A percentile compares a stretch with the other conserved stretches of the same genome.
These are phyloP conservation scores for Phytophthora pluvialis DNA, from an alignment of 352 stramenopile genomes.

Conservation along the genomic window DNA sequence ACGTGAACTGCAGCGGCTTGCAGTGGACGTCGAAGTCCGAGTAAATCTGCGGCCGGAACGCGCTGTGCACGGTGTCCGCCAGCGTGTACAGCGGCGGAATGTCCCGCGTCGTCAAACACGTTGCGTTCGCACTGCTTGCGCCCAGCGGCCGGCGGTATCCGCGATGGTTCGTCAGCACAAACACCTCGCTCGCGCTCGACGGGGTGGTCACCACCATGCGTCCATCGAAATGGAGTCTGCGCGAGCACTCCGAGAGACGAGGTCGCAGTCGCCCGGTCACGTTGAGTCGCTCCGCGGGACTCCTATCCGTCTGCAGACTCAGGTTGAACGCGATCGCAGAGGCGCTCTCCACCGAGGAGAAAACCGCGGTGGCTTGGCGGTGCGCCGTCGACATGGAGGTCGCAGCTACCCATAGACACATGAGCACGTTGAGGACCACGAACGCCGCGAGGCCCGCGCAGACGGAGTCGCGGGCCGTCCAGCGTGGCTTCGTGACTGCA, in stretches of 20 bases:
- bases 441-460: constrained; percentile 39
- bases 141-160: constrained; percentile 31
- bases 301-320: constrained; percentile 18
- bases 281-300: constrained; percentile 8
- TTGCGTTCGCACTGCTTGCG: constrained; percentile 19
- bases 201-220: constrained; percentile 28
- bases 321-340: constrained; percentile 45
- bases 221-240: constrained; percentile 48
- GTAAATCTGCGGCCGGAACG: constrained; percentile 39
- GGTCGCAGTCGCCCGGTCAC: constrained; percentile 40
- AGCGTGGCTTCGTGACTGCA: constrained; percentile 18
- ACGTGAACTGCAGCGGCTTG: constrained; percentile 46
- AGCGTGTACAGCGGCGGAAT: constrained; percentile 53
- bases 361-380: constrained; percentile 31
- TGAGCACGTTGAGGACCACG: constrained; percentile 32
- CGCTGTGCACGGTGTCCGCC: constrained; percentile 30
- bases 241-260: constrained; percentile 44
- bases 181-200: constrained; percentile 31
- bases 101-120: constrained; percentile 42
- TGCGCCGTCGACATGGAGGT: constrained; percentile 24
- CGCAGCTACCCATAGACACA: constrained; percentile 41
- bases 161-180: constrained; percentile 49
- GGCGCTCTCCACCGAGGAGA: constrained; percentile 34
- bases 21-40: constrained; percentile 38
- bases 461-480: constrained; percentile 33